Conservation (phyloP, 306 rosid species). For the Castanea mollissima region DNA sequence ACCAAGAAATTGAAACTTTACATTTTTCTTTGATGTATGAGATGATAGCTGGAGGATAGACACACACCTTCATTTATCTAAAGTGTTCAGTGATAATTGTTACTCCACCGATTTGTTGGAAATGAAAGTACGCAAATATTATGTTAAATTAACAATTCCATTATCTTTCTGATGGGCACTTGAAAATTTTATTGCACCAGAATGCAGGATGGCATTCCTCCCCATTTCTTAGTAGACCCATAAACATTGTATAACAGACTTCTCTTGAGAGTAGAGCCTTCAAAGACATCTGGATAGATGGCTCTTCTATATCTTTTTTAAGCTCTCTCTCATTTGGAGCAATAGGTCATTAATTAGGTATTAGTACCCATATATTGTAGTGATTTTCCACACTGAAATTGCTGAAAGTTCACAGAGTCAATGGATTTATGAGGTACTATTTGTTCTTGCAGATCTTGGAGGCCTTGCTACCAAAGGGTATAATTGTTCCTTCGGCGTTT, state of each 20-base stretch:
- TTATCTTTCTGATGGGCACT: neutral
- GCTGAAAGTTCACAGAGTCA: conserved; percentile 3
- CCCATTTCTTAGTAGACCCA: neutral
- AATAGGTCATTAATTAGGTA: neutral
- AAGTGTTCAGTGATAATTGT: neutral
- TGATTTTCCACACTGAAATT: neutral
- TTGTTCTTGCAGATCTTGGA: conserved; percentile 68
- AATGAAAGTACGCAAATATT: neutral
- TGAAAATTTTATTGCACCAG: neutral
- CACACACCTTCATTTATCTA: neutral
- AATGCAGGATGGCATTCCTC: neutral
- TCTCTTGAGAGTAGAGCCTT: conserved; percentile 1
- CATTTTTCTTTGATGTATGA: neutral
- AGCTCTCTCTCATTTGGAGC: neutral
- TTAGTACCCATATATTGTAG: neutral
- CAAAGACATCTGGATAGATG: neutral
- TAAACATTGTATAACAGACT: neutral
- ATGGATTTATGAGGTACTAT: conserved; percentile 1
- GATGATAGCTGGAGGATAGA: neutral
- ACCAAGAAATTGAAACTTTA: neutral
- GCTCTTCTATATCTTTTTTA: neutral
- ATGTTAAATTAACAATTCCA: neutral
- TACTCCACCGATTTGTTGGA: neutral
- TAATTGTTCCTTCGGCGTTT: conserved; percentile 73
- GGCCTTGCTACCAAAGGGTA: conserved; percentile 69